Base-by-base conservation (phyloP, 2,329 filamentous ascomycete species). In the Clarireedia monteithiana region DNA sequence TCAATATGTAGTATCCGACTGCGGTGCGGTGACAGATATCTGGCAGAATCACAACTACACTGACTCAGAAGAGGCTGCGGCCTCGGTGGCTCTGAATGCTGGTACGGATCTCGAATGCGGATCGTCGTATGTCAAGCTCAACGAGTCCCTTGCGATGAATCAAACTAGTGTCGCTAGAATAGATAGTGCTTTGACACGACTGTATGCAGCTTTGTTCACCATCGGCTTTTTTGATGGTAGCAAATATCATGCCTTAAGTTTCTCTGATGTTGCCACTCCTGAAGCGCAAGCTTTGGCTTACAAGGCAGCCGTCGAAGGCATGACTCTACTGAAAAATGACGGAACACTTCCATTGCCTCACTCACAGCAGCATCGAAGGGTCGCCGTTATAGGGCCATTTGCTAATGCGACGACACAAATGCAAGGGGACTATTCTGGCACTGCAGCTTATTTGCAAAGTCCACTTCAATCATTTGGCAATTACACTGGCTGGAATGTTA, bases 21-120 rank as follows among this genome's bases (percentile, higher is more conserved):
- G 85, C 61, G 82, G 83, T 55, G 78, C 85, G 0, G 73, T 86
- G 0, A 72, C 77, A 45, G 78, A 85, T 63, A 76, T 86, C 54
- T 64, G 67, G 42, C 59, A 56, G 23, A 45, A n/a, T 38, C 73
- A 75, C 44, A 66, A 73, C 40, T 75, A 71, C 48, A 71, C 70
- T 14, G 39, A 27, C 5, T 60, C 55, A 34, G 20, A 54, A 2
- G 59, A 51, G 17, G 38, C 58, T 48, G 59, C 62, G 15, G 62
- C 53, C 1, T 62, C 57, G 46, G 53, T 52, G 24, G 58, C 62
- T 2, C 40, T 60, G 5, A 61, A 59, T 38, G 63, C 63, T 26
- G 60, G 59, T 4, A 63, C 61, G 2, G 63, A 64, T 57, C 56
- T 63, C 6, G 61, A 63, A 23, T 65, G 63, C 50, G 63, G 61